Evolutionary conservation across 1,139 yeast genomes (phyloP).

Genomic region (Yamadazyma pseudoaaseri): DNA sequence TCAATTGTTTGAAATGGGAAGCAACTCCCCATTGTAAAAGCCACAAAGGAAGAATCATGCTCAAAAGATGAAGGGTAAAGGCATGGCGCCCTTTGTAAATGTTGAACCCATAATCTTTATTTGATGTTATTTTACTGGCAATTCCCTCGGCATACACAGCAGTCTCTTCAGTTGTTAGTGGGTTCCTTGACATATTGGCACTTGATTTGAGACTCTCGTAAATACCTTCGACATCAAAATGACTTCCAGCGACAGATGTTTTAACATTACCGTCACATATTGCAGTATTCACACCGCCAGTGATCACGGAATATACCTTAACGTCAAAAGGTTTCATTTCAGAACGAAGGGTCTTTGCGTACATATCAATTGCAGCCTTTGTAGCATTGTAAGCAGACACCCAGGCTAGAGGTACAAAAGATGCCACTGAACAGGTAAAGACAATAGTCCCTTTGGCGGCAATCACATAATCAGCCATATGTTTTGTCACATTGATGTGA

Average conservation of each 20-base stretch:
- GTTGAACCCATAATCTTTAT: slow-evolving; percentile 8
- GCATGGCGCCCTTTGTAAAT: slow-evolving; percentile 20
- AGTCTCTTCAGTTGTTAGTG: slow-evolving; percentile 19
- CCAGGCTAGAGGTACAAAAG: slow-evolving; percentile 37
- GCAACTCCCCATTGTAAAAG: slow-evolving; percentile 25
- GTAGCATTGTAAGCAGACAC: slow-evolving; percentile 31
- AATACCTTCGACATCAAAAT: slow-evolving; percentile 31
- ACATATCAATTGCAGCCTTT: slow-evolving; percentile 22
- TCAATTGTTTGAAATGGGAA: slow-evolving; percentile 28
- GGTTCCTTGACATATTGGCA: slow-evolving; percentile 27
- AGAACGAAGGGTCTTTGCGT: slow-evolving; percentile 14
- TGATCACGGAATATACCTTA: slow-evolving; percentile 29
- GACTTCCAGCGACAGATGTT: slow-evolving; percentile 2
- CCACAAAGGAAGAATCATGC: slow-evolving; percentile 31
- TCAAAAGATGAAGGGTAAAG: slow-evolving; percentile 21
- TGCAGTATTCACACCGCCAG: slow-evolving; percentile 43
- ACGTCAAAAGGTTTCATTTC: slow-evolving; percentile 35
- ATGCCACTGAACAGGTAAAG: slow-evolving; percentile 40
- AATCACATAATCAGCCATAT: slow-evolving; percentile 29
- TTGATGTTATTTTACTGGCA: slow-evolving; percentile 20
- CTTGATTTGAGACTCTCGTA: slow-evolving; percentile 24
- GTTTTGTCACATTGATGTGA: slow-evolving; percentile 37
- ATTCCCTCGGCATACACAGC: slow-evolving; percentile 31
- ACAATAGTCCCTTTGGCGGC: slow-evolving; percentile 34
- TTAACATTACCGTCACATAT: slow-evolving; percentile 16